phyloP scores from a whole-genome alignment of 192 early-diverging fungal genomes.

The Chytriomyces hyalinus region DNA sequence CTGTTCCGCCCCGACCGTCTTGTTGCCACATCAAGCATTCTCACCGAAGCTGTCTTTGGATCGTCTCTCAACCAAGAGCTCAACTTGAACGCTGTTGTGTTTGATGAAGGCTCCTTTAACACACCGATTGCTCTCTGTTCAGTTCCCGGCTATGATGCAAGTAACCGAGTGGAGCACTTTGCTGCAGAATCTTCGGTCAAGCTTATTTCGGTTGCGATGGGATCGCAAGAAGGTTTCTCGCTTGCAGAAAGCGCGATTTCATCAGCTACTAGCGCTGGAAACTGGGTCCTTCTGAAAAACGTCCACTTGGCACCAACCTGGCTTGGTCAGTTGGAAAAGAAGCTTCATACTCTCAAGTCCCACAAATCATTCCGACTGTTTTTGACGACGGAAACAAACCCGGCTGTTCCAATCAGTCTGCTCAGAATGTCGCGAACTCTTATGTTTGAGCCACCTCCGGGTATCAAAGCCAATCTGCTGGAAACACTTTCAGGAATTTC shows the following conservation, averaged over 20 bases:
- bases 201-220: constrained; percentile 93
- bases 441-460: constrained; percentile 95
- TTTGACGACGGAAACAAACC: constrained; percentile 97
- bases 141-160: constrained; percentile 93
- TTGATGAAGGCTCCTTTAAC: constrained; percentile 68
- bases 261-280: constrained; percentile 77
- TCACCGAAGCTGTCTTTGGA: constrained; percentile 76
- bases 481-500: constrained; percentile 79
- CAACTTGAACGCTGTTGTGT: constrained; percentile 70
- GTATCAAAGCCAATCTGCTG: constrained; percentile 90
- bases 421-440: constrained; percentile 87
- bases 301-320: constrained; percentile 95
- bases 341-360: constrained; percentile 83
- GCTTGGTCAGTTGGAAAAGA: constrained; percentile 96
- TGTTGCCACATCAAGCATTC: constrained; percentile 68
- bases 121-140: constrained; percentile 93
- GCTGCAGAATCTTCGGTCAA: constrained; percentile 66
- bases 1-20: constrained; percentile 89
- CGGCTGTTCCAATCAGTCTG: constrained; percentile 92
- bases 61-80: constrained; percentile 64
- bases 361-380: constrained; percentile 90
- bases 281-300: constrained; percentile 98
- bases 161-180: constrained; percentile 90
- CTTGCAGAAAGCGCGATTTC: constrained; percentile 92
- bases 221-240: constrained; percentile 90